phyloP scores from a whole-genome alignment of 495 filamentous ascomycete genomes.

The Cairneyella variabilis region DNA sequence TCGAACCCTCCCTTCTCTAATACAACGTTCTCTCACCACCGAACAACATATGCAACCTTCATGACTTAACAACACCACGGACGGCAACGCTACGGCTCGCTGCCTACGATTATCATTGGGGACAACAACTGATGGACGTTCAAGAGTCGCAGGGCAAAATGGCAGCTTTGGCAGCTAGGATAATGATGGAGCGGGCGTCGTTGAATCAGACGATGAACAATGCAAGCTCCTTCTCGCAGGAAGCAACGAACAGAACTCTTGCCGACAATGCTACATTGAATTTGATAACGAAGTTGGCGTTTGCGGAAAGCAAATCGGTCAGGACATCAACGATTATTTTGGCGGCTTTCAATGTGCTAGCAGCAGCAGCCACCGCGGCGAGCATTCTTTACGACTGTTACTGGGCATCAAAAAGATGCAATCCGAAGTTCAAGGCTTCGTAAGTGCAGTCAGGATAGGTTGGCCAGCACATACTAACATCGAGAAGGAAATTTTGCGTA shows the following conservation, averaged over 20 bases:
- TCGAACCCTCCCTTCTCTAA: constrained; percentile 17
- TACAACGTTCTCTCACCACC: constrained; percentile 8
- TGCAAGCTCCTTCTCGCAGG: not conserved
- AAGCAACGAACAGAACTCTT: not conserved
- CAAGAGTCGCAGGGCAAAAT: constrained; percentile 4
- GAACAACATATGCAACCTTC: constrained; percentile 18
- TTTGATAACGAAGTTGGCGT: constrained; percentile 22
- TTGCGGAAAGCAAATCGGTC: constrained; percentile 27
- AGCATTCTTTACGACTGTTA: constrained; percentile 30
- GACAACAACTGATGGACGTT: constrained; percentile 6
- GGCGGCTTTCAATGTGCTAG: constrained; percentile 27
- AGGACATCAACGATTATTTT: constrained; percentile 31
- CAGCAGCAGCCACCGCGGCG: constrained; percentile 21
- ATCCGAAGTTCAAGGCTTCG: constrained; percentile 25
- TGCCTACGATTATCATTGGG: constrained; percentile 14
- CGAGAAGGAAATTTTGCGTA: constrained; percentile 25
- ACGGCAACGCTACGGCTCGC: constrained; percentile 20
- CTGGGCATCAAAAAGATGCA: constrained; percentile 22
- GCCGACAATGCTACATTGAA: constrained; percentile 1
- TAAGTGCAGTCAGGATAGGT: constrained; percentile 8
- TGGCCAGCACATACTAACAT: constrained; percentile 3
- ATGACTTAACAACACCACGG: constrained; percentile 24
- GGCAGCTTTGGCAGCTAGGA: constrained; percentile 7
- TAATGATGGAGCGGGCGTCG: constrained; percentile 6
- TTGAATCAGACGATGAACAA: constrained; percentile 4